Base-by-base conservation (phyloP, 805 yeast genomes). In the Spathaspora boniae region DNA sequence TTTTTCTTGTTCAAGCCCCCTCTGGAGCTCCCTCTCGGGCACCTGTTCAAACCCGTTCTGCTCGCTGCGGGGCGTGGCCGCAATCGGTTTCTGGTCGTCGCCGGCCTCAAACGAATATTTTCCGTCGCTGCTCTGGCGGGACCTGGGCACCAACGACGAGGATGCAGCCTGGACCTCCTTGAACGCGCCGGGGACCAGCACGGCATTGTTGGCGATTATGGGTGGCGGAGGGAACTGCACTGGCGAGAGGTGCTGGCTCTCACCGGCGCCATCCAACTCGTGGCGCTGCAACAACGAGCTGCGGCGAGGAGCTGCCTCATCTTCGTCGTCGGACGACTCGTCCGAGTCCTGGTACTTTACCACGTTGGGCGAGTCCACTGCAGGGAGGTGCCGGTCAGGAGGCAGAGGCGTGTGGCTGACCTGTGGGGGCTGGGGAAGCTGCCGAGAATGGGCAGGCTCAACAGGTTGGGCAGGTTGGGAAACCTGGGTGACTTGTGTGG, bases 91-190 rank as follows among this genome's bases (percentile, higher is more conserved):
- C 23, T 51, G 46, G 28, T 65, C 71, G 33, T 65, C 71, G 24
- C 70, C 71, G 22, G 58, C 53, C 42, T 63, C 71, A 42, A 65
- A 65, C 38, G 70, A 63, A 46, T 62, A 63, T 37, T 51, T 58
- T 5, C 50, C 45, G 11, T 26, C 29, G 17, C 29, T 26, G 29
- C 11, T 26, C 17, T 26, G 29, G 8, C 29, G 7, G 8, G 29
- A 26, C 7, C 29, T 11, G 8, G 29, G 29, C 7, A 26, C 11
- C 8, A 15, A 9, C 8, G 29, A 15, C 15, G 17, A 15, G n/a
- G n/a, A n/a, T n/a, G n/a, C n/a, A n/a, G n/a, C n/a, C n/a, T n/a
- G n/a, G n/a, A n/a, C n/a, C n/a, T n/a, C n/a, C n/a, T n/a, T n/a
- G n/a, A n/a, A n/a, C n/a, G n/a, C n/a, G n/a, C n/a, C n/a, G n/a